These are phyloP conservation scores for Pestalotiopsis sp. DNA, from an alignment of 2,329 filamentous ascomycete genomes.

Conservation along the genomic window DNA sequence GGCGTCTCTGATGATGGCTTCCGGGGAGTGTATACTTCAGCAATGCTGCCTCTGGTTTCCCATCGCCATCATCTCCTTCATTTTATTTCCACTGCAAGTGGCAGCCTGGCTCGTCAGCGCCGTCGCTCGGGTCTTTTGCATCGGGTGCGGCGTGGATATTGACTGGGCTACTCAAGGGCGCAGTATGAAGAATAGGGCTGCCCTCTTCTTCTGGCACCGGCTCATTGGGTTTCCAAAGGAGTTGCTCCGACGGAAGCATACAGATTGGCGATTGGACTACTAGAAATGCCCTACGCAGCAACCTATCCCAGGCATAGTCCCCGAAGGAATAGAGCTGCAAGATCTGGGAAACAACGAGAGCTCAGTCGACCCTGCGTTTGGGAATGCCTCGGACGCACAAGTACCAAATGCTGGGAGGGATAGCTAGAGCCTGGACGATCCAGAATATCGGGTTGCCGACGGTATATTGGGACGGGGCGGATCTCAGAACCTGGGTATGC, in stretches of 20 bases:
- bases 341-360: too few species aligned
- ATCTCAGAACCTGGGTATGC: too few species aligned
- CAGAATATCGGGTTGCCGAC: too few species aligned
- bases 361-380: too few species aligned
- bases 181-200: neutral
- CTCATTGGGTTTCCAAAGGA: neutral
- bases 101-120: neutral
- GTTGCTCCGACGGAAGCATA: neutral
- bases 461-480: too few species aligned
- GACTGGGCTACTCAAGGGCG: neutral
- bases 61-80: neutral
- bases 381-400: too few species aligned
- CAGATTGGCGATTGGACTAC: neutral
- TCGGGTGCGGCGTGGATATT: too few species aligned
- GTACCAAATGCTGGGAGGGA: too few species aligned
- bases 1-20: too few species aligned
- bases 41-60: neutral
- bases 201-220: neutral
- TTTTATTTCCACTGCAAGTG: neutral
- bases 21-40: neutral
- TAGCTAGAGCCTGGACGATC: too few species aligned
- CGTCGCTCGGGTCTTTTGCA: neutral
- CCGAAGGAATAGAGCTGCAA: too few species aligned
- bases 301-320: too few species aligned
- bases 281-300: neutral